Conservation (phyloP, 805 yeast genomes). For the Metschnikowia lochheadii region DNA sequence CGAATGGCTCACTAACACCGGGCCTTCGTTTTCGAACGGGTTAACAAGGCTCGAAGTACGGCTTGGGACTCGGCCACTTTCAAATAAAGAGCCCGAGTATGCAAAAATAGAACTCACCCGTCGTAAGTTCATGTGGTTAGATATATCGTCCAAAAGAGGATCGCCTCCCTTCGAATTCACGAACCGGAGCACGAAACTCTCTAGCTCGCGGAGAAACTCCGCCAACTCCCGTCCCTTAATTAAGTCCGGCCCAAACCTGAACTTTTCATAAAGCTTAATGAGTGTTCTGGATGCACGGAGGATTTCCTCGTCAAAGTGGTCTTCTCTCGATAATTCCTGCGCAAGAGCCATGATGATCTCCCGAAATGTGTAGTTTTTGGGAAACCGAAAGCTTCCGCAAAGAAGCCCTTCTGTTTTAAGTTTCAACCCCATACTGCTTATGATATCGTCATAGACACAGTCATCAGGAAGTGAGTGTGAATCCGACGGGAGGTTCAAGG, state of each 20-base stretch:
- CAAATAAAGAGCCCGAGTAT: conserved; percentile 4
- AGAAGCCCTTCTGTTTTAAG: conserved; percentile 46
- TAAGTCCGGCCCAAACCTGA: conserved; percentile 61
- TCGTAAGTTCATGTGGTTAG: not conserved
- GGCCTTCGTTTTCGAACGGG: conserved; percentile 9
- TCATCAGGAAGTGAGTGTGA: conserved; percentile 25
- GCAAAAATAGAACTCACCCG: conserved; percentile 4
- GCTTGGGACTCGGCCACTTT: not conserved
- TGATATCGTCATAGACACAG: conserved; percentile 48
- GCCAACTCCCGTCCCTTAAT: conserved; percentile 58
- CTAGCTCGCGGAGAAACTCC: conserved; percentile 45
- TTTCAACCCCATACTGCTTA: conserved; percentile 57
- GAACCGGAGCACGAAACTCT: conserved; percentile 11
- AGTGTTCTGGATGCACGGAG: conserved; percentile 18
- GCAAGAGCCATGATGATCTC: conserved; percentile 39
- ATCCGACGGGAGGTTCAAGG: conserved; percentile 18
- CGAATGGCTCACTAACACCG: not conserved
- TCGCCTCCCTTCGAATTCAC: conserved; percentile 8
- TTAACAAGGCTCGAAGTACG: conserved; percentile 8
- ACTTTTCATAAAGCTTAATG: conserved; percentile 57
- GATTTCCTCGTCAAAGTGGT: conserved; percentile 8
- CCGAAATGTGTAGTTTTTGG: conserved; percentile 38
- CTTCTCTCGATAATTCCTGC: conserved; percentile 12
- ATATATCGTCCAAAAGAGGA: not conserved
- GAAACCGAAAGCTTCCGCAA: conserved; percentile 32